These are phyloP conservation scores for Epithemia pelagica DNA, from an alignment of 108 stramenopile genomes.

Conservation along the genomic window DNA sequence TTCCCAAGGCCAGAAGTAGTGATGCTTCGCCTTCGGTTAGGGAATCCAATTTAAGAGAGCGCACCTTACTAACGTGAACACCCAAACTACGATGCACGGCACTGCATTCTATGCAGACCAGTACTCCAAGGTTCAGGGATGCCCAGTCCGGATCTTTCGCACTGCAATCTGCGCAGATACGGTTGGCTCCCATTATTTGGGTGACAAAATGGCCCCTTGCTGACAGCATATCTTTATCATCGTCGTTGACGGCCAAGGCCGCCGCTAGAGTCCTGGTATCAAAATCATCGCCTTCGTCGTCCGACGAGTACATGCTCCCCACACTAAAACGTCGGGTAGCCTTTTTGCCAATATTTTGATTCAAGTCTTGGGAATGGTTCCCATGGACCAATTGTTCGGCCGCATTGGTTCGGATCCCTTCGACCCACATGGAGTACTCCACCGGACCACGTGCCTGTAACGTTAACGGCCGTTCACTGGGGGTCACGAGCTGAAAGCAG, in stretches of 20 bases:
- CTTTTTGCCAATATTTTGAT: slow-evolving; percentile 14
- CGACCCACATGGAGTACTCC: slow-evolving; percentile 83
- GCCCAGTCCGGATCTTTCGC: slow-evolving; percentile 78
- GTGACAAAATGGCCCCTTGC: slow-evolving; percentile 19
- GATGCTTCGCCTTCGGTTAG: slow-evolving; percentile 52
- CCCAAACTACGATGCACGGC: slow-evolving; percentile 97
- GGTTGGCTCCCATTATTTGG: slow-evolving; percentile 57
- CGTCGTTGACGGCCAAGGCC: slow-evolving; percentile 5
- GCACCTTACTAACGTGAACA: slow-evolving; percentile 92
- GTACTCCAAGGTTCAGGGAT: slow-evolving; percentile 74
- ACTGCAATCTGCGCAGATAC: slow-evolving; percentile 79
- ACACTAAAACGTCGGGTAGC: neutral
- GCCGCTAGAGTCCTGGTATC: slow-evolving; percentile 1
- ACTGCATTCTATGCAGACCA: slow-evolving; percentile 96
- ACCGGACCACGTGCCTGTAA: slow-evolving; percentile 86
- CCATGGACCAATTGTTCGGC: slow-evolving; percentile 71
- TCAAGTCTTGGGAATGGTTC: slow-evolving; percentile 34
- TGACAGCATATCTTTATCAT: neutral
- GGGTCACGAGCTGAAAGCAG: slow-evolving; percentile 90
- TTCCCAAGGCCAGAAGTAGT: slow-evolving; percentile 58
- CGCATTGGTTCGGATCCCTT: slow-evolving; percentile 66
- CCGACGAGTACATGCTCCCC: slow-evolving; percentile 10
- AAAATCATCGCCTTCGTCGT: slow-evolving; percentile 21
- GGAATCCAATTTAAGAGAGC: slow-evolving; percentile 68
- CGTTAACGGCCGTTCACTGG: slow-evolving; percentile 75